These are phyloP conservation scores for Glaciozyma antarctica DNA, from an alignment of 768 basidiomycete genomes.

Conservation along the genomic window DNA sequence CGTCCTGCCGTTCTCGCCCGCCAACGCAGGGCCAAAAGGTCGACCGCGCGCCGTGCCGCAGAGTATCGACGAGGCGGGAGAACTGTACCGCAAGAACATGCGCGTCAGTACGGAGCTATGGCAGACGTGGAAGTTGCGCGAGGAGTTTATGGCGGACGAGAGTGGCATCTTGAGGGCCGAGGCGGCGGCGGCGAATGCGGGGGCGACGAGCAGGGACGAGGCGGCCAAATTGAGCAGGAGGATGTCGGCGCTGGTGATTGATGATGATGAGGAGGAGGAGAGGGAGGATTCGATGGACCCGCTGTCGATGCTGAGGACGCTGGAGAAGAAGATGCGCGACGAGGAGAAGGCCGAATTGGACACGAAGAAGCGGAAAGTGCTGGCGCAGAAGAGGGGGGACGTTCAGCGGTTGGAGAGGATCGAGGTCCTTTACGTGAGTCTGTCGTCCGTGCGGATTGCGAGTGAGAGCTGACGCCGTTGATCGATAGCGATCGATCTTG, in stretches of 20 bases:
- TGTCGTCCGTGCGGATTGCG: background rate
- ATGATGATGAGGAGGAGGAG: constrained; percentile 31
- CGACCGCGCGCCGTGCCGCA: constrained; percentile 74
- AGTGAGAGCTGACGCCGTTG: background rate
- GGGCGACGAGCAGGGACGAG: background rate
- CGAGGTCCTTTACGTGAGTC: constrained; percentile 81
- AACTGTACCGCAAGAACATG: constrained; percentile 79
- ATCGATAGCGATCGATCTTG: constrained; percentile 61
- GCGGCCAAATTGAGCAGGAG: constrained; percentile 5
- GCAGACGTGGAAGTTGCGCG: constrained; percentile 92
- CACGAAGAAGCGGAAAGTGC: constrained; percentile 50
- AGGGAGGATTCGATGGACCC: constrained; percentile 36
- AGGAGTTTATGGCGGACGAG: constrained; percentile 89
- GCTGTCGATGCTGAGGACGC: constrained; percentile 28
- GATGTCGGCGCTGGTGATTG: constrained; percentile 26
- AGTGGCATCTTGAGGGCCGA: constrained; percentile 60
- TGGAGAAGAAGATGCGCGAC: constrained; percentile 10
- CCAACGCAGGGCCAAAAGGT: constrained; percentile 41
- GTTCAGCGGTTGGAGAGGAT: constrained; percentile 78
- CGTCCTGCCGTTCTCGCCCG: constrained; percentile 81
- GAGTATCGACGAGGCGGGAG: constrained; percentile 91
- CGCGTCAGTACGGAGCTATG: constrained; percentile 75
- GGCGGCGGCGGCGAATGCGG: constrained; percentile 12
- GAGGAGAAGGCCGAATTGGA: constrained; percentile 12
- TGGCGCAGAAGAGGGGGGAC: constrained; percentile 64